Conservation (phyloP, 148 eudicot species). For the Persicaria maculosa region DNA sequence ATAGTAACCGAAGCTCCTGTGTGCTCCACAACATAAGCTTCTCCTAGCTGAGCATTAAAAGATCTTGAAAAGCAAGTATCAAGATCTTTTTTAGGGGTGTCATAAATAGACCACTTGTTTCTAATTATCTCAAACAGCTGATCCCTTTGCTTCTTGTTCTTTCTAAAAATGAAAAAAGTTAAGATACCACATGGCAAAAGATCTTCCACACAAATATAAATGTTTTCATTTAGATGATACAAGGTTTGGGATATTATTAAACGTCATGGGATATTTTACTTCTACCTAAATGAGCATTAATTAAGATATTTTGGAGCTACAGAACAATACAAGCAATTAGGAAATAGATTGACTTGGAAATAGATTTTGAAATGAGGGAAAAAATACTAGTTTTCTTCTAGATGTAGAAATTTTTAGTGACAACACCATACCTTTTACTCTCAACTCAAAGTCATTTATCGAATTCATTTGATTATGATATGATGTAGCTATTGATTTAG, state of each 20-base stretch:
- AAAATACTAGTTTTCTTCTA: neutral
- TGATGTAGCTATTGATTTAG: too few species aligned
- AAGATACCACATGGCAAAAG: neutral
- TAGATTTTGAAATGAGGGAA: neutral
- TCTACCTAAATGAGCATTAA: too few species aligned
- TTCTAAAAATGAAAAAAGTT: constrained; percentile 26
- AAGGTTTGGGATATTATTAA: neutral
- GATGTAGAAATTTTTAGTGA: neutral
- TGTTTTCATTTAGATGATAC: neutral
- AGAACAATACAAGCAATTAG: neutral
- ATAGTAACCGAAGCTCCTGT: constrained; percentile 44
- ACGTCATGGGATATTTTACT: neutral
- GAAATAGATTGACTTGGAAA: neutral
- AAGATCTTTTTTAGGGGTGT: constrained; percentile 36
- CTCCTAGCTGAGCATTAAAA: constrained; percentile 20
- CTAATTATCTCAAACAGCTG: constrained; percentile 31
- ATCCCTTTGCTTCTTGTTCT: constrained; percentile 48
- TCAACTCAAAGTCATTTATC: too few species aligned
- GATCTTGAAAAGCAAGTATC: constrained; percentile 22
- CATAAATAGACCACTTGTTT: constrained; percentile 33
- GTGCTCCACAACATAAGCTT: constrained; percentile 30
- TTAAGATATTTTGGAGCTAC: neutral
- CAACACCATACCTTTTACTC: neutral
- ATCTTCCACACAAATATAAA: neutral
- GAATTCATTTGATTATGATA: too few species aligned